Conservation (phyloP, 2,329 filamentous ascomycete genomes). For the Apiospora pterosperma region DNA sequence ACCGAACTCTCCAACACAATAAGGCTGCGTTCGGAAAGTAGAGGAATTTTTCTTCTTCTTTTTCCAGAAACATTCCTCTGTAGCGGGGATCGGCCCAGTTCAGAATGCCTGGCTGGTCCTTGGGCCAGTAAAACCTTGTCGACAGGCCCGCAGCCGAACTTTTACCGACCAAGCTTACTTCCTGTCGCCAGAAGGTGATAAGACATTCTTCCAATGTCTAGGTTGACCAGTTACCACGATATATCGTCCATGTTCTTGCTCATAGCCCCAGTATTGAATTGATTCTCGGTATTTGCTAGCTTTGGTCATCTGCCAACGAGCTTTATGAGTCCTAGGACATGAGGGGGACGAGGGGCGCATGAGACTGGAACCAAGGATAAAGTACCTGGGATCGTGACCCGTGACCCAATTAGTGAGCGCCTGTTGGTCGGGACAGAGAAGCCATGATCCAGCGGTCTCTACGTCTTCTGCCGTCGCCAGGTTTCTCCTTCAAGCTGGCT, state of each 20-base stretch:
- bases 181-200: not conserved
- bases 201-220: not conserved
- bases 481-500: not conserved
- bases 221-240: not conserved
- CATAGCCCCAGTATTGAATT: not conserved
- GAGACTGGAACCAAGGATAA: not conserved
- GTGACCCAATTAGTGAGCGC: not conserved
- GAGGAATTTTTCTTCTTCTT: not conserved
- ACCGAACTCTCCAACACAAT: not conserved
- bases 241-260: not conserved
- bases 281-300: not conserved
- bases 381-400: not conserved
- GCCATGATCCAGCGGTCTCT: not conserved
- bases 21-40: not conserved
- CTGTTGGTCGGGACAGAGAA: not conserved
- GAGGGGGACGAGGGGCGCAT: not conserved
- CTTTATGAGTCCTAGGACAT: not conserved
- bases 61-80: not conserved
- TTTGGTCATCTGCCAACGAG: not conserved
- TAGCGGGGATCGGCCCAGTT: not conserved
- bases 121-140: no score
- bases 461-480: not conserved
- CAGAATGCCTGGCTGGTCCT: not conserved
- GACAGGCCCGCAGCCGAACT: not conserved
- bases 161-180: not conserved